Evolutionary conservation across 78 protist species (phyloP), one percentile per base, ranked within the genome.

Genomic region (Anaeramoeba flamelloides): DNA sequence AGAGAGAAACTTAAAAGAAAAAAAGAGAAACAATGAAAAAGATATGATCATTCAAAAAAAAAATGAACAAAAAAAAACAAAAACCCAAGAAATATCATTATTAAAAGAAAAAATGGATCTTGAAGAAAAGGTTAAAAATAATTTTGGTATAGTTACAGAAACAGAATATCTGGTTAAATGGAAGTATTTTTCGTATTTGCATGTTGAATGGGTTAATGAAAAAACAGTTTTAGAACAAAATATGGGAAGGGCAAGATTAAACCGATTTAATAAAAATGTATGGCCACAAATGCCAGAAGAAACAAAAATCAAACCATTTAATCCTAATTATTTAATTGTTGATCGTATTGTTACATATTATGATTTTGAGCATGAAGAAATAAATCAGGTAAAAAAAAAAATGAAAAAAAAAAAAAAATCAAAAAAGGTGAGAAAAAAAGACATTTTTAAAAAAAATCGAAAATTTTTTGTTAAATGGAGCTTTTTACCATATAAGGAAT

Each of bases 381-480:
- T n/a, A n/a, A n/a, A n/a, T n/a, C n/a, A n/a, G n/a, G n/a, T n/a
- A n/a, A n/a, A n/a, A n/a, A n/a, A n/a, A n/a, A n/a, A n/a, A n/a
- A n/a, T n/a, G n/a, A n/a, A n/a, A n/a, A n/a, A n/a, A n/a, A n/a
- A n/a, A n/a, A n/a, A n/a, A n/a, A n/a, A n/a, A n/a, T n/a, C n/a
- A n/a, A n/a, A n/a, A n/a, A n/a, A n/a, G n/a, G n/a, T n/a, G n/a
- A n/a, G n/a, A n/a, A n/a, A n/a, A n/a, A n/a, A n/a, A n/a, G n/a
- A n/a, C n/a, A n/a, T n/a, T n/a, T n/a, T n/a, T n/a, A n/a, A n/a
- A n/a, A n/a, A n/a, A n/a, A n/a, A n/a, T n/a, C n/a, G n/a, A n/a
- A n/a, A n/a, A n/a, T 92, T 87, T 78, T 39, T 92, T 17, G 85
- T 85, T 77, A 93, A 93, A 84, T 93, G 94, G 94, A 2, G 4